Evolutionary conservation across 2,329 filamentous ascomycete genomes (phyloP).

Genomic region (Cercospora nicotianae): DNA sequence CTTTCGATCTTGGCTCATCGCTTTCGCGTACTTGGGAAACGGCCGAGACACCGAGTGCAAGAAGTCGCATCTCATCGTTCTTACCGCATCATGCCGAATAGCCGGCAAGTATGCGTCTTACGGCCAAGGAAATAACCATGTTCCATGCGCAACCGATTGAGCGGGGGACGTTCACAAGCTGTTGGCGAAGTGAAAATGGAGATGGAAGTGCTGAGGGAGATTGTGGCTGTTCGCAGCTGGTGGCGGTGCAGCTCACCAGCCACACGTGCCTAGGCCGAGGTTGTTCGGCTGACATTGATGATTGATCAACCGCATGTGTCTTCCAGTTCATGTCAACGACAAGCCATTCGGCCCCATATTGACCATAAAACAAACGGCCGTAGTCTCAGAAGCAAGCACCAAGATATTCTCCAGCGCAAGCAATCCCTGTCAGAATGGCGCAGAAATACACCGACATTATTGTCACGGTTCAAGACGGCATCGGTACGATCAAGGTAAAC

Average conservation of each 20-base stretch:
- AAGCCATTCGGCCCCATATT: neutral
- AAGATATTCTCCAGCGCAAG: neutral
- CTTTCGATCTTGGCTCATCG: neutral
- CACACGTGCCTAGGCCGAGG: slow-evolving; percentile 30
- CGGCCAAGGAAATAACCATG: neutral
- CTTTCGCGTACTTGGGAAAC: neutral
- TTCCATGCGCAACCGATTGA: neutral
- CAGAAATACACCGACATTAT: slow-evolving; percentile 31
- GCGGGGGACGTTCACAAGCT: neutral
- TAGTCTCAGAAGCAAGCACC: neutral
- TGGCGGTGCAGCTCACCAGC: slow-evolving; percentile 1
- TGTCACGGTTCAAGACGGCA: slow-evolving; percentile 18
- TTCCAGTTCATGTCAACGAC: neutral
- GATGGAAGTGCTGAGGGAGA: neutral
- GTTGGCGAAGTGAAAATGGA: neutral
- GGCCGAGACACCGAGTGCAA: neutral
- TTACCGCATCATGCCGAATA: neutral
- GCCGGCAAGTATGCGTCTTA: neutral
- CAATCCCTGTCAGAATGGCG: slow-evolving; percentile 2
- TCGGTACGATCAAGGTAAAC: slow-evolving; percentile 21
- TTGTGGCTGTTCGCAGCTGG: neutral
- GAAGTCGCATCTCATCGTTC: neutral
- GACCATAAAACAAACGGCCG: neutral
- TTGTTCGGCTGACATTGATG: slow-evolving; percentile 40
- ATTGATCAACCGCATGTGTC: neutral